Evolutionary conservation across 129 eudicot species (phyloP).

Genomic region (Flaveria brownii): DNA sequence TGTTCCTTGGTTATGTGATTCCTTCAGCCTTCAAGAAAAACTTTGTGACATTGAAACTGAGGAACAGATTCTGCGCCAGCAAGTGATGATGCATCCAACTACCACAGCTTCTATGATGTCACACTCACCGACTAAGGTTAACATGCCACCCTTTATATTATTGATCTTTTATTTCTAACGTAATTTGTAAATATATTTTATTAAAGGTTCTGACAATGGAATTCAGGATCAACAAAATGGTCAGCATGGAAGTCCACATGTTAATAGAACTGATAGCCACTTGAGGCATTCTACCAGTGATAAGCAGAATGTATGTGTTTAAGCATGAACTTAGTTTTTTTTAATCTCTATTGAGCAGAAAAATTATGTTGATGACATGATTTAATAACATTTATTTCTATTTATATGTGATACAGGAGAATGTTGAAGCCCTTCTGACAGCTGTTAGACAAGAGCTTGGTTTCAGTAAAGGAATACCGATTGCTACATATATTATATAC

Average conservation of each 20-base stretch:
- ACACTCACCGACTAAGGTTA: conserved; percentile 36
- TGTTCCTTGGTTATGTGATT: neutral
- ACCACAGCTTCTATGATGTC: conserved; percentile 27
- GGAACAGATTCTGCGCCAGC: conserved; percentile 58
- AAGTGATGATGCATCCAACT: conserved; percentile 42
- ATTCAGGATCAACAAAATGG: conserved; percentile 56
- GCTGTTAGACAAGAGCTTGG: conserved; percentile 65
- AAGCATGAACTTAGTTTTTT: conserved; percentile 12
- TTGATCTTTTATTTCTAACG: neutral
- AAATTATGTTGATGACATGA: conserved; percentile 1
- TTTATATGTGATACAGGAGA: conserved; percentile 51
- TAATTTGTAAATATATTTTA: conserved; percentile 11
- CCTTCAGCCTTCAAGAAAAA: conserved; percentile 71
- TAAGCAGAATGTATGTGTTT: conserved; percentile 59
- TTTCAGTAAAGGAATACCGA: conserved; percentile 89
- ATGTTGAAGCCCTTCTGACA: conserved; percentile 52
- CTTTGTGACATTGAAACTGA: conserved; percentile 57
- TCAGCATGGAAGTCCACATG: conserved; percentile 36
- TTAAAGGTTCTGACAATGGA: conserved; percentile 5
- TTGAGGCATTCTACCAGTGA: conserved; percentile 50
- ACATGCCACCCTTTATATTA: conserved; percentile 1
- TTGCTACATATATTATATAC: conserved; percentile 80
- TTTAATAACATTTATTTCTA: neutral
- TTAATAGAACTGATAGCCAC: conserved; percentile 46
- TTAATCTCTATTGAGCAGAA: neutral